These are phyloP conservation scores for Rauvolfia tetraphylla DNA, from an alignment of 257 asterid genomes.

Conservation along the genomic window DNA sequence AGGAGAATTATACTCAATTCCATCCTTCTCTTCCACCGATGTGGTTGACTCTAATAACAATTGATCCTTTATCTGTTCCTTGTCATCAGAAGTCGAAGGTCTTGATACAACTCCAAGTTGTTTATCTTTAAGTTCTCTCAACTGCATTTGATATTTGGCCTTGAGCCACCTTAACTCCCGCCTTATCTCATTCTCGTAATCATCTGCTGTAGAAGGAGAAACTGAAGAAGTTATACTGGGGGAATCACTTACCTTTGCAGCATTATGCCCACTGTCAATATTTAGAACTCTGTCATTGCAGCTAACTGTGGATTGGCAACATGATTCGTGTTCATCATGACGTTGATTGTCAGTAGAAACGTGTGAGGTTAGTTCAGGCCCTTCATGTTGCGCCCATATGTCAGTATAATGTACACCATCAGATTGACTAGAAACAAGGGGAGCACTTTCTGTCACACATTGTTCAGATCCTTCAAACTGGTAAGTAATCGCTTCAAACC, in stretches of 20 bases:
- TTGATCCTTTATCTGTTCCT: constrained; percentile 15
- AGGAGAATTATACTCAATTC: constrained; percentile 21
- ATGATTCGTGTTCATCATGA: constrained; percentile 10
- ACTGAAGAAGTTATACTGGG: constrained; percentile 22
- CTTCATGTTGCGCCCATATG: constrained; percentile 39
- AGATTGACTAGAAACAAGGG: constrained; percentile 31
- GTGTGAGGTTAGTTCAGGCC: constrained; percentile 23
- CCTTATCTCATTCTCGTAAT: constrained; percentile 40
- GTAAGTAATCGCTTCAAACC: constrained; percentile 83
- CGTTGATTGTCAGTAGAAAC: constrained; percentile 12
- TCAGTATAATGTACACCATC: constrained; percentile 32
- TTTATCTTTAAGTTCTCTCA: constrained; percentile 49
- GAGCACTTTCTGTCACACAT: constrained; percentile 35
- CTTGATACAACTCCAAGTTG: constrained; percentile 31
- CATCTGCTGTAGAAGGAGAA: constrained; percentile 22
- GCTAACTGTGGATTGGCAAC: constrained; percentile 18
- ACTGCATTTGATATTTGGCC: constrained; percentile 57
- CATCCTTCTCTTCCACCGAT: constrained; percentile 15
- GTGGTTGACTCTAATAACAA: constrained; percentile 3
- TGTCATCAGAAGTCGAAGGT: constrained; percentile 11
- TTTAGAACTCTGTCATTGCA: constrained; percentile 14
- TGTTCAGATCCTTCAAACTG: constrained; percentile 57
- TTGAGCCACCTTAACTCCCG: constrained; percentile 65
- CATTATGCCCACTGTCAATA: constrained; percentile 9
- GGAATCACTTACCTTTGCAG: constrained; percentile 16